Base-by-base conservation (phyloP, 1,284 basidiomycete genomes). In the Leccinum huronense region DNA sequence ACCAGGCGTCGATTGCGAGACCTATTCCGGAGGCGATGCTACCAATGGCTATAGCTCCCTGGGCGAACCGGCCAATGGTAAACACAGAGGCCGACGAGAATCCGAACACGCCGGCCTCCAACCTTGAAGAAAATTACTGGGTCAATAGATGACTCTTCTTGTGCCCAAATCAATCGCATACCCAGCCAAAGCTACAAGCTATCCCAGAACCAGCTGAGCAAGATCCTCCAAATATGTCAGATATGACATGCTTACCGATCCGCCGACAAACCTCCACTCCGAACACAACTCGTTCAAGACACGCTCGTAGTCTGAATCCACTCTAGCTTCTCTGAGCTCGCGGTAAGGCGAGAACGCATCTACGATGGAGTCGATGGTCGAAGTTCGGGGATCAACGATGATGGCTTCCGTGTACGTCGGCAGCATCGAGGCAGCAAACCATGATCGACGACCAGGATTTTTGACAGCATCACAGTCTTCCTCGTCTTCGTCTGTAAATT, bases 1-100 rank as follows among this genome's bases (percentile, higher is more conserved):
- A 86, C 84, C 86, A 89, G 0, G 83, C 81, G 58, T 84, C 84
- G 63, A 81, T 80, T 5, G 82, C 76, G 60, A 89, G 81, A 1
- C 88, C 89, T 19, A 88, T 78, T 0, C 85, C 88, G 0, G 87
- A 84, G 3, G 84, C 77, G 30, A 87, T 77, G 53, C 82, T 83
- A 27, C 84, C 84, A 0, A 84, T 75, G 0, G 86, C 84, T 30
- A 90, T 80, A 0, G 83, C 80, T 53, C 74, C 76, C 33, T 77
- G 75, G 1, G 85, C 81, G 14, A 82, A 71, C 1, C 73, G 66
- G 59, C 80, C 77, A 23, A 88, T 76, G 0, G 68, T 66, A 72
- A 89, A 86, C 0, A 85, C 68, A 0, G 83, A 76, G 59, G 75
- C 83, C 0, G 83, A 76, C 0, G 83, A 80, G 65, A 90, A 85